Conservation (phyloP, 2,329 filamentous ascomycete genomes). For the Rutstroemia sp. region DNA sequence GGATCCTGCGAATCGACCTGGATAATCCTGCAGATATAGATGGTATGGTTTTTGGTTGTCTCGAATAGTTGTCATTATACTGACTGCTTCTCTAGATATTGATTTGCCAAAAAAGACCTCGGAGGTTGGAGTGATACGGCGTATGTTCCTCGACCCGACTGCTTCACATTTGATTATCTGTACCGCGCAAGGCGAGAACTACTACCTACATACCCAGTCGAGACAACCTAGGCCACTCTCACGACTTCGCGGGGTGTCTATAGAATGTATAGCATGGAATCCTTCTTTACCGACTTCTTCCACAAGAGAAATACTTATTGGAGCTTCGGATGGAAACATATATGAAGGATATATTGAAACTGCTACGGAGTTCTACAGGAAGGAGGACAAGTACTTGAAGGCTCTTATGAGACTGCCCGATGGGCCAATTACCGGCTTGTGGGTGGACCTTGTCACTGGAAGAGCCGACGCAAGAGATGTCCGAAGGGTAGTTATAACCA, state of each 20-base stretch:
- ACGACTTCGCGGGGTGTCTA: constrained; percentile 74
- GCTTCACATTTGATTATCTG: constrained; percentile 90
- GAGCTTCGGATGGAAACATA: constrained; percentile 86
- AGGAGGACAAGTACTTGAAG: constrained; percentile 89
- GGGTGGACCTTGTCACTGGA: constrained; percentile 65
- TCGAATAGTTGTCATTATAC: not conserved
- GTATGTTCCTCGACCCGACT: constrained; percentile 95
- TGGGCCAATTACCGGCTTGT: constrained; percentile 77
- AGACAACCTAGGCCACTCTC: constrained; percentile 77
- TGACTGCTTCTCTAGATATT: constrained; percentile 58
- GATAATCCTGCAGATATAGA: constrained; percentile 94
- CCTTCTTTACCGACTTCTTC: constrained; percentile 87
- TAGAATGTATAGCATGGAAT: constrained; percentile 93
- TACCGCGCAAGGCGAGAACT: constrained; percentile 90
- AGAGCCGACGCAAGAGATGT: constrained; percentile 50
- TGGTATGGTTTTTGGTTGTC: constrained; percentile 39
- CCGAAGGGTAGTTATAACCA: constrained; percentile 72
- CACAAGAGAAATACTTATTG: constrained; percentile 87
- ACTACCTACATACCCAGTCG: constrained; percentile 94
- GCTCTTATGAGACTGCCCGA: constrained; percentile 75
- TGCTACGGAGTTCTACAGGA: constrained; percentile 87
- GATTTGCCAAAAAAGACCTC: constrained; percentile 90
- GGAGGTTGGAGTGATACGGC: constrained; percentile 85
- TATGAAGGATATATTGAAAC: constrained; percentile 96
- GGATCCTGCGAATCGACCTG: constrained; percentile 88